phyloP scores from a whole-genome alignment of 768 basidiomycete species.

The Leccinum fibrillosum region DNA sequence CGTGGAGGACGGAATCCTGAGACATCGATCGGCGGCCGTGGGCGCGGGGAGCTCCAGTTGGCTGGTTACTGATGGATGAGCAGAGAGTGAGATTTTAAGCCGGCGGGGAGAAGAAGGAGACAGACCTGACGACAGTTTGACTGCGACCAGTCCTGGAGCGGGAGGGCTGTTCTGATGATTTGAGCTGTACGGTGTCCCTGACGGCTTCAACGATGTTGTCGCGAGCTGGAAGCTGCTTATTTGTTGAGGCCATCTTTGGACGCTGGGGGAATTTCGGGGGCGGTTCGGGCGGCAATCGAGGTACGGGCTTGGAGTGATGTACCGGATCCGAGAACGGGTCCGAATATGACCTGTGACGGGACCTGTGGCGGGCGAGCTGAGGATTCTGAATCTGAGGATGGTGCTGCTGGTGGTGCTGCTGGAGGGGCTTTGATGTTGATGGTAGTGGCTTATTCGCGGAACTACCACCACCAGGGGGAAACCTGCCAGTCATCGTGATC shows the following conservation, averaged over 20 bases:
- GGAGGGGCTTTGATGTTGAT: conserved; percentile 3
- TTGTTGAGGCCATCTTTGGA: conserved; percentile 24
- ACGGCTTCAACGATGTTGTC: conserved; percentile 58
- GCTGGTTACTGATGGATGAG: conserved; percentile 19
- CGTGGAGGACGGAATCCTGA: conserved; percentile 43
- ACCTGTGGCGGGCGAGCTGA: conserved; percentile 25
- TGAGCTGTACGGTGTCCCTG: conserved; percentile 64
- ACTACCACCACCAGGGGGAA: conserved; percentile 3
- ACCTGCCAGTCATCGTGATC: conserved; percentile 17
- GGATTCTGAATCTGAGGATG: conserved; percentile 19
- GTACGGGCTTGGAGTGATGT: conserved; percentile 27
- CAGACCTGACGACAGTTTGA: conserved; percentile 44
- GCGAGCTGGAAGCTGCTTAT: conserved; percentile 32
- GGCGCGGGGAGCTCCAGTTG: conserved; percentile 21
- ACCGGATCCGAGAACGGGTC: conserved; percentile 51
- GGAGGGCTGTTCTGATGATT: conserved; percentile 40
- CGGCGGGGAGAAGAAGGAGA: conserved; percentile 8
- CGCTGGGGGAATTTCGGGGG: conserved; percentile 29
- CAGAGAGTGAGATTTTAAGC: conserved; percentile 17
- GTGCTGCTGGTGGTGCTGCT: not conserved
- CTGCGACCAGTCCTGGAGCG: conserved; percentile 53
- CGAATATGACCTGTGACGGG: conserved; percentile 45
- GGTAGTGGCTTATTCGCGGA: conserved; percentile 30
- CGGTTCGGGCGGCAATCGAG: conserved; percentile 42
- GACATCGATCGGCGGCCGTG: conserved; percentile 47